phyloP scores from a whole-genome alignment of 371 early-diverging fungal species.

The Hamiltosporidium magnivora region DNA sequence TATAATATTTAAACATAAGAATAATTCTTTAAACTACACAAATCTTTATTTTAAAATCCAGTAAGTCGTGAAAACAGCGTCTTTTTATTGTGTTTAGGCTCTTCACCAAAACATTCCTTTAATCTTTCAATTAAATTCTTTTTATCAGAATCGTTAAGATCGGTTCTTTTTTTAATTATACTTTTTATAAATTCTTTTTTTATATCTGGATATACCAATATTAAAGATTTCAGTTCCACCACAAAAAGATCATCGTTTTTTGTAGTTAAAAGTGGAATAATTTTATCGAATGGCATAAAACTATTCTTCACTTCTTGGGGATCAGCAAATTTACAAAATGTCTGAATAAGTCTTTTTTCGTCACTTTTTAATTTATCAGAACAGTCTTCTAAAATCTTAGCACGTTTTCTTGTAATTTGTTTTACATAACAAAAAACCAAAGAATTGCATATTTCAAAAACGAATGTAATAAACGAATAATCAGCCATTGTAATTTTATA shows the following conservation, averaged over 20 bases:
- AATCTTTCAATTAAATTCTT: slow-evolving; percentile 10
- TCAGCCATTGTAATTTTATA: slow-evolving; percentile 52
- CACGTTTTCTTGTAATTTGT: slow-evolving; percentile 33
- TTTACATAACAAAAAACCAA: slow-evolving; percentile 38
- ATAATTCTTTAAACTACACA: too few relatives aligned
- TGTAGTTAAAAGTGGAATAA: slow-evolving; percentile 36
- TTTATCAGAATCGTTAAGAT: slow-evolving; percentile 29
- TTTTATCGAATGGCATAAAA: slow-evolving; percentile 24
- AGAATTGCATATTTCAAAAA: slow-evolving; percentile 18
- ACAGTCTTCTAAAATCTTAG: slow-evolving; percentile 22
- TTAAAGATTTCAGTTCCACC: slow-evolving; percentile 39
- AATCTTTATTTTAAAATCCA: too few relatives aligned
- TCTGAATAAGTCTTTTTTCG: slow-evolving; percentile 18
- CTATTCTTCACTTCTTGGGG: slow-evolving; percentile 25
- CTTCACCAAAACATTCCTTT: slow-evolving; percentile 23
- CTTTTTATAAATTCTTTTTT: slow-evolving; percentile 24
- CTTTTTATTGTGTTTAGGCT: neutral
- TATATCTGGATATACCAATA: slow-evolving; percentile 22
- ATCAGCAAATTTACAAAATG: slow-evolving; percentile 35
- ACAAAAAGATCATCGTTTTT: slow-evolving; percentile 41
- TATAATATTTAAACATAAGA: too few relatives aligned
- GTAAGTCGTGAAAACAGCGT: neutral
- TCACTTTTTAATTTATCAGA: slow-evolving; percentile 28
- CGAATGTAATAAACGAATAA: slow-evolving; percentile 51
- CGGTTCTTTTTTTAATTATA: slow-evolving; percentile 28